Evolutionary conservation across 805 yeast species (phyloP), one percentile per base, ranked within the genome.

Genomic region (Pichia heedii): DNA sequence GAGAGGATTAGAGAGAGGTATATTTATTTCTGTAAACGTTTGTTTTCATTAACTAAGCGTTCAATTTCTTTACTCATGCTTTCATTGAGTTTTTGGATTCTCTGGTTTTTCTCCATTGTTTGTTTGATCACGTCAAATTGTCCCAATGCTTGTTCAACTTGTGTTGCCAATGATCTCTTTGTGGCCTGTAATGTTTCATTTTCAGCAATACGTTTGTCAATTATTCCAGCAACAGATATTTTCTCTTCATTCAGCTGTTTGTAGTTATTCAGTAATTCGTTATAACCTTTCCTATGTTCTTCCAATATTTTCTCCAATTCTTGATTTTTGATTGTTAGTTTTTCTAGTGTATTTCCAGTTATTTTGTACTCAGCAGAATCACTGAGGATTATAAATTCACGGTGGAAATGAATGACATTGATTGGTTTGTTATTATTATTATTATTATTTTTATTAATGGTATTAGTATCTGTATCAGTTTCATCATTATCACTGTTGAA

Each of bases 221-320:
- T 33, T 12, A 50, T 41, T 3, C 52, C 44, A 34, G 55, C 56
- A 42, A 58, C 55, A 41, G 55, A 56, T 46, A 55, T 54, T 33
- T 53, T 53, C 36, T 63, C 66, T 41, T 60, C 65, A 43, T 59
- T 61, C 40, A 61, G 39, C 45, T 62, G 65, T 39, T 60, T 57
- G 44, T 60, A 60, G 41, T 58, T 62, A 38, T 54, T 53, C 19
- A 57, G 45, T n/a, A 62, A 48, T 24, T 62, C 62, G 12, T 51
- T 53, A 41, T 61, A 61, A 26, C 42, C 50, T 2, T 26, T 32
- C 11, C 41, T 52, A 42, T 54, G 55, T 12, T 30, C 34, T 16
- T 36, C 20, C 4, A 40, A 22, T 2, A n/a, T 22, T 20, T 33
- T n/a, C 6, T 44, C 22, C 13, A 44, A 26, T 12, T 44, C 41